Percentiles rank a stretch among this genome's conserved stretches.
These are phyloP conservation scores for Quercus wislizeni DNA, from an alignment of 306 rosid genomes.

Conservation along the genomic window DNA sequence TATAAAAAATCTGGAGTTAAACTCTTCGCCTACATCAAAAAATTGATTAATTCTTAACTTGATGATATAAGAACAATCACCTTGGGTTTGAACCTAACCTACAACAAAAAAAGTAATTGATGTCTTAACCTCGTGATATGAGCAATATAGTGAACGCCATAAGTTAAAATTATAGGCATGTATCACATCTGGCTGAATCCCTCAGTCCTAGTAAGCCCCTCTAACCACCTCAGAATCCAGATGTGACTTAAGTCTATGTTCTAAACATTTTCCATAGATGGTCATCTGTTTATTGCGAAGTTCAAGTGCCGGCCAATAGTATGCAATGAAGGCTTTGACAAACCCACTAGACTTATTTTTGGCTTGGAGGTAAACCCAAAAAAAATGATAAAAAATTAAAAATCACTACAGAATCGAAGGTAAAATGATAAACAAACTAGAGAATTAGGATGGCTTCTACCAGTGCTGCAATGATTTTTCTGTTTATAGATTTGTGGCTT, in stretches of 20 bases:
- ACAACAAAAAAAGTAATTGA: fast-evolving
- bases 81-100: fast-evolving
- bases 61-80: fast-evolving
- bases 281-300: too few relatives aligned
- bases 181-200: too few relatives aligned
- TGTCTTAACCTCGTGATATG: too few relatives aligned
- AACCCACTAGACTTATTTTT: not conserved
- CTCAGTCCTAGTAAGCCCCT: too few relatives aligned
- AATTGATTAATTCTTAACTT: too few relatives aligned
- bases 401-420: not conserved
- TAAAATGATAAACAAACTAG: not conserved
- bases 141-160: fast-evolving
- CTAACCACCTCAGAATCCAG: too few relatives aligned
- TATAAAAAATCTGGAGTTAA: too few relatives aligned
- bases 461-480: not conserved
- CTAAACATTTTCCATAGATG: too few relatives aligned
- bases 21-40: fast-evolving
- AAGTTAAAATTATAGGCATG: fast-evolving
- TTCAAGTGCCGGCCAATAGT: too few relatives aligned
- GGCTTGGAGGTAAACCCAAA: not conserved
- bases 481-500: not conserved
- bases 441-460: not conserved
- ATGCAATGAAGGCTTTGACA: not conserved
- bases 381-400: not conserved
- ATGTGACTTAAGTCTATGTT: too few relatives aligned